phyloP scores from a whole-genome alignment of 768 basidiomycete species.

The Boletus sensibilis region DNA sequence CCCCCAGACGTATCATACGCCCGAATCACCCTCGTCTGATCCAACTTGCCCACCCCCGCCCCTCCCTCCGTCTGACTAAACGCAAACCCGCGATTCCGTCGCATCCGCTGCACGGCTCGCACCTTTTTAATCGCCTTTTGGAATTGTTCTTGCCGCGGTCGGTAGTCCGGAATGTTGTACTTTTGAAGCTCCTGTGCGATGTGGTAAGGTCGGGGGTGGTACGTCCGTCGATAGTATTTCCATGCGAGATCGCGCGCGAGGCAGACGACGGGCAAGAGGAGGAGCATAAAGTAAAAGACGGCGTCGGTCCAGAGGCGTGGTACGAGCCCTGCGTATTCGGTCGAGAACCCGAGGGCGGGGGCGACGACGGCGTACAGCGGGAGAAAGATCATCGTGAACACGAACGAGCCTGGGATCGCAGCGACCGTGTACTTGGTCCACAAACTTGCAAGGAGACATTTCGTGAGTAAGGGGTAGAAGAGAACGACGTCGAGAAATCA shows the following conservation, averaged over 20 bases:
- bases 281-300: slow-evolving; percentile 86
- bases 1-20: slow-evolving; percentile 85
- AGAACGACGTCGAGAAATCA: background rate
- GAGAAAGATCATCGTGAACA: slow-evolving; percentile 94
- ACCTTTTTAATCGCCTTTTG: slow-evolving; percentile 99
- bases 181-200: slow-evolving; percentile 99
- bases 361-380: slow-evolving; percentile 88
- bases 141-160: slow-evolving; percentile 98
- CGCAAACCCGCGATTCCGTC: slow-evolving; percentile 93
- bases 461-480: background rate
- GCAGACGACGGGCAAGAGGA: slow-evolving; percentile 83
- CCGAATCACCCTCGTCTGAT: slow-evolving; percentile 81
- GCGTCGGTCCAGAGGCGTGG: slow-evolving; percentile 85
- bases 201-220: slow-evolving; percentile 90
- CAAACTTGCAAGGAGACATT: slow-evolving; percentile 48
- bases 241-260: slow-evolving; percentile 88
- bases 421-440: slow-evolving; percentile 99
- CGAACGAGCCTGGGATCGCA: slow-evolving; percentile 95
- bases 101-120: slow-evolving; percentile 96
- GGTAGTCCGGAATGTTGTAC: slow-evolving; percentile 95
- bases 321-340: slow-evolving; percentile 87
- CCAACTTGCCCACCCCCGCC: slow-evolving; percentile 49
- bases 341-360: slow-evolving; percentile 84
- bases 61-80: slow-evolving; percentile 96
- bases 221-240: slow-evolving; percentile 97